Percentiles rank a stretch among this genome's conserved stretches.
These are phyloP conservation scores for Ettlia oleoabundans DNA, from an alignment of 139 green algal species.

Conservation along the genomic window DNA sequence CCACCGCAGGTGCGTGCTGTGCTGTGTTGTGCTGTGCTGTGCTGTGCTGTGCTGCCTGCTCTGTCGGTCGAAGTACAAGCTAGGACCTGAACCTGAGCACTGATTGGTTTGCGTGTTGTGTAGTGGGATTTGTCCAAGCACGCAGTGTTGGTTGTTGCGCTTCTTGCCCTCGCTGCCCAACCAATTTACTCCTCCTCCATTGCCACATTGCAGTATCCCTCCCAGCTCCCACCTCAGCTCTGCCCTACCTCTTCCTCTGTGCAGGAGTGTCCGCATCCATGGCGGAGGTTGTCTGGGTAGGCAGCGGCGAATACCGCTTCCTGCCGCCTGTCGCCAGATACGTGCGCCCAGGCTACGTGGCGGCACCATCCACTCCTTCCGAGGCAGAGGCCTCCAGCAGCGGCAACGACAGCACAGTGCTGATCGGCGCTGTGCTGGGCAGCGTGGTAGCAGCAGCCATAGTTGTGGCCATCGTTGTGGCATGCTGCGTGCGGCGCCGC, in stretches of 20 bases:
- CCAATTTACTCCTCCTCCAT: too few relatives aligned
- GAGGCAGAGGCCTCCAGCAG: not conserved
- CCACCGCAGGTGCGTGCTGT: not conserved
- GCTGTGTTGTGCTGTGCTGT: not conserved
- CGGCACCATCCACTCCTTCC: too few relatives aligned
- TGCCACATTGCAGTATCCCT: too few relatives aligned
- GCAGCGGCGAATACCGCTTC: slow-evolving; percentile 7
- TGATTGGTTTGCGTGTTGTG: too few relatives aligned
- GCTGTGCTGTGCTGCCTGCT: not conserved
- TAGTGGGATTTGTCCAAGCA: too few relatives aligned
- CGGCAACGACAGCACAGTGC: not conserved
- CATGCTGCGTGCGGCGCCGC: not conserved
- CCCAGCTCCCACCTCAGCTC: not conserved
- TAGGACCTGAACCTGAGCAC: too few relatives aligned
- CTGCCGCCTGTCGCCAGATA: not conserved
- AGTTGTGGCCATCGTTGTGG: not conserved
- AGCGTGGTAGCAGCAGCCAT: not conserved
- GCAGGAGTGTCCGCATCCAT: not conserved
- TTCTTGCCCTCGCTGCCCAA: too few relatives aligned
- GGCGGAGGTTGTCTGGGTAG: slow-evolving; percentile 1
- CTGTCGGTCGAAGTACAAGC: not conserved
- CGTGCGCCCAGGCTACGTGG: not conserved
- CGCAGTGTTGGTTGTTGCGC: too few relatives aligned
- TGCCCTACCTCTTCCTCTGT: not conserved
- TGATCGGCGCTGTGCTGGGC: slow-evolving; percentile 8